phyloP scores from a whole-genome alignment of 225 moss, liverwort and hornwort genomes.

The Takakia lepidozioides region DNA sequence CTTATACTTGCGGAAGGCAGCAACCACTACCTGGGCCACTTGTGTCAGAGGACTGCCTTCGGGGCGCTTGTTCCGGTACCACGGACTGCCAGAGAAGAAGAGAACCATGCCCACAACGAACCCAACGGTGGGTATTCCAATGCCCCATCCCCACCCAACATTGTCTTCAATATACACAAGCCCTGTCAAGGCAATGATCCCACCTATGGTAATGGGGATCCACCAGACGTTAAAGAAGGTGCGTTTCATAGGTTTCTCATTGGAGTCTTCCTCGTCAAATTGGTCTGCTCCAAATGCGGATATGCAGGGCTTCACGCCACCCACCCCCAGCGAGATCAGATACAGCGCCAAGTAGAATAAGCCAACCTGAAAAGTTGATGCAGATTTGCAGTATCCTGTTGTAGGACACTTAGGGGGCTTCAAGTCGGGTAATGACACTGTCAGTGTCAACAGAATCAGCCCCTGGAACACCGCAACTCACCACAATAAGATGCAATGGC shows the following conservation, averaged over 20 bases:
- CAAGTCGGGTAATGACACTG: constrained; percentile 31
- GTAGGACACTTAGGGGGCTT: constrained; percentile 32
- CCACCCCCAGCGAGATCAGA: constrained; percentile 44
- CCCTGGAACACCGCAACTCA: constrained; percentile 17
- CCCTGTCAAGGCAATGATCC: constrained; percentile 24
- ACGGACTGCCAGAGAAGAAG: constrained; percentile 32
- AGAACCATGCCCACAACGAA: constrained; percentile 11
- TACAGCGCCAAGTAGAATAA: constrained; percentile 43
- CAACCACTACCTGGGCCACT: constrained; percentile 39
- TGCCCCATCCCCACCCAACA: constrained; percentile 56
- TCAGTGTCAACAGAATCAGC: constrained; percentile 29
- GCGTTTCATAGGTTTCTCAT: constrained; percentile 40
- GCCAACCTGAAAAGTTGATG: constrained; percentile 31
- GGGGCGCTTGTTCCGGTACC: constrained; percentile 45
- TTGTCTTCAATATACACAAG: constrained; percentile 46
- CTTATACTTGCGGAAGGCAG: constrained; percentile 31
- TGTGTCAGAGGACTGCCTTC: constrained; percentile 50
- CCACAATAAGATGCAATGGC: too few relatives aligned
- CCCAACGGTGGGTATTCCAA: constrained; percentile 47
- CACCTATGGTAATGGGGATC: constrained; percentile 25
- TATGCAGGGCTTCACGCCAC: constrained; percentile 38
- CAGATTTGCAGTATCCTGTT: constrained; percentile 25
- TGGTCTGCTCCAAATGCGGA: constrained; percentile 60
- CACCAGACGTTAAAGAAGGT: constrained; percentile 58
- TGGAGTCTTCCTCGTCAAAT: constrained; percentile 44